Percentiles rank a stretch among this genome's conserved stretches.
Conservation (phyloP, 352 stramenopile genomes). For the Globisporangium echinulatum region DNA sequence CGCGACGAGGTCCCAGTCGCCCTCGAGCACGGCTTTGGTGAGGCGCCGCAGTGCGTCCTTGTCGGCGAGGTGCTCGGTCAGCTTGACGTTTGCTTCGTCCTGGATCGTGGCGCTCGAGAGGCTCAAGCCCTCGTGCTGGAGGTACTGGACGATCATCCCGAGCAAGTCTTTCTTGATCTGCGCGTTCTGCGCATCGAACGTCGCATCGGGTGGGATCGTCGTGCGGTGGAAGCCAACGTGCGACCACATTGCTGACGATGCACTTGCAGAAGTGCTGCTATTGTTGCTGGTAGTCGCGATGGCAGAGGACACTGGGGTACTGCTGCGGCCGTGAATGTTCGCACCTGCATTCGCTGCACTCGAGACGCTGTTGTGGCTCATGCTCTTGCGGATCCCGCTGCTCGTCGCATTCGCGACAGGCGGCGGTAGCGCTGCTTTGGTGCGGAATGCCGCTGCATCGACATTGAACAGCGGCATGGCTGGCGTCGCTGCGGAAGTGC, state of each 20-base stretch:
- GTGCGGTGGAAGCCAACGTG: constrained; percentile 82
- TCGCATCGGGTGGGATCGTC: constrained; percentile 69
- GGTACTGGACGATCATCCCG: constrained; percentile 82
- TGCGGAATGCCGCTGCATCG: neutral
- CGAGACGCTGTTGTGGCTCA: constrained; percentile 12
- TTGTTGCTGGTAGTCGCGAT: neutral
- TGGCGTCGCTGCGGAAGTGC: too few relatives aligned
- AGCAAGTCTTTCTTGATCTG: constrained; percentile 84
- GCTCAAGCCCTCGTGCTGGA: constrained; percentile 74
- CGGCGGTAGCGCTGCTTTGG: neutral
- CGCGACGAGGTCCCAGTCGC: constrained; percentile 81
- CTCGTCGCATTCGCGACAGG: neutral
- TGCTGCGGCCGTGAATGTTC: neutral
- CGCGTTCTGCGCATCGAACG: constrained; percentile 62
- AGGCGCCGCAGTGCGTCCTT: constrained; percentile 69
- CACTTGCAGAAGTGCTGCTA: neutral
- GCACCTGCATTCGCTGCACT: neutral
- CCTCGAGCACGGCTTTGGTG: constrained; percentile 67
- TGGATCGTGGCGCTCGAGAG: constrained; percentile 82
- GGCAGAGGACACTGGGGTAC: neutral
- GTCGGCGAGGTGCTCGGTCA: constrained; percentile 64
- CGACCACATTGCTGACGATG: constrained; percentile 36
- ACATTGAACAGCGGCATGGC: neutral
- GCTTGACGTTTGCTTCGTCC: constrained; percentile 84
- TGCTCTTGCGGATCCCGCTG: constrained; percentile 11